Evolutionary conservation across 139 green algal species (phyloP).

Genomic region (Chlamydomonas sp.): DNA sequence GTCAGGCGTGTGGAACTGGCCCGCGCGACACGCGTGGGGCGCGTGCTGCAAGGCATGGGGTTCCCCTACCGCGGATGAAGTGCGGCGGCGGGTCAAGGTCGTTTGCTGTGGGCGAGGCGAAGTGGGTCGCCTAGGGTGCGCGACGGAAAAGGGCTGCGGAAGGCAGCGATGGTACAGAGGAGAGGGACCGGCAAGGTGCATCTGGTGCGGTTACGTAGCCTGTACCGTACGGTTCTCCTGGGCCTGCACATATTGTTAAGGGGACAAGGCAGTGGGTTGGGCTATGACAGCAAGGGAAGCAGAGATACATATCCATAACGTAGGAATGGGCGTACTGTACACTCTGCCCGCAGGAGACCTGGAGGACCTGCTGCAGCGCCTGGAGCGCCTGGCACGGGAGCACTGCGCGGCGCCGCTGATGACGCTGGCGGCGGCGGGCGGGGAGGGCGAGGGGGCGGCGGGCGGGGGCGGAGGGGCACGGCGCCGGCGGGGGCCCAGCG

Average conservation of each 20-base stretch:
- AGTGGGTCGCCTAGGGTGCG: not conserved
- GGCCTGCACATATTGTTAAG: not conserved
- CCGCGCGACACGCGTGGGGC: not conserved
- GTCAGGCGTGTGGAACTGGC: not conserved
- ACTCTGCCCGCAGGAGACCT: conserved; percentile 53
- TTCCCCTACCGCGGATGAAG: not conserved
- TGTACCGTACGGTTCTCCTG: not conserved
- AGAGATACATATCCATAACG: not conserved
- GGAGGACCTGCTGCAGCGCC: conserved; percentile 56
- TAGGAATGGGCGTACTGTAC: not conserved
- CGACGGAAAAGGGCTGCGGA: too few species aligned
- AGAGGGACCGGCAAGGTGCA: too few species aligned
- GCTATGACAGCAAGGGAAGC: not conserved
- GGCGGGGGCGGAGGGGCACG: too few species aligned
- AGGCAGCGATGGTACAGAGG: too few species aligned
- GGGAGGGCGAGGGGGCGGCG: not conserved
- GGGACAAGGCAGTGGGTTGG: not conserved
- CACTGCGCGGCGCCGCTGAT: conserved; percentile 67
- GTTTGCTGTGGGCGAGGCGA: not conserved
- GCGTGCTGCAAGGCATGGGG: not conserved
- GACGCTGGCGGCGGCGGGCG: conserved; percentile 26
- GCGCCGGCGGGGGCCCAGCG: too few species aligned
- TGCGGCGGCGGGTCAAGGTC: not conserved
- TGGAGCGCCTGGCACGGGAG: conserved; percentile 54
- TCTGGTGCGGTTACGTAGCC: too few species aligned